phyloP scores from a whole-genome alignment of 805 yeast species.

The Cyberlindnera mississippiensis region DNA sequence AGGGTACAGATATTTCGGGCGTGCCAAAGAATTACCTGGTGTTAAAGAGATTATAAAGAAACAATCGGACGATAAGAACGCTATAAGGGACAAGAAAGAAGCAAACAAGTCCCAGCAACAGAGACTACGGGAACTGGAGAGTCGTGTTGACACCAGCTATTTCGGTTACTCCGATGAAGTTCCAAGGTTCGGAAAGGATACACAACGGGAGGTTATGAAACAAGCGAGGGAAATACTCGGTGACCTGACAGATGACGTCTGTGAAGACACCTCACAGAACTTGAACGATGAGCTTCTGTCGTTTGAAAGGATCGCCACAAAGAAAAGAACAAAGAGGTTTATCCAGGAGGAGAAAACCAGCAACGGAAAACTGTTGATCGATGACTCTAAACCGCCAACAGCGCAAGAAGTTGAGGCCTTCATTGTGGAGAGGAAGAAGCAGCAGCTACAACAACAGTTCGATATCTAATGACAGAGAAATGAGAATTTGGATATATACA shows the following conservation, averaged over 20 bases:
- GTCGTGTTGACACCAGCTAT: conserved; percentile 34
- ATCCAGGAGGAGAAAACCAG: conserved; percentile 1
- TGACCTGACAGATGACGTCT: too few relatives aligned
- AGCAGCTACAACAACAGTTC: conserved; percentile 14
- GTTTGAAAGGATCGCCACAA: conserved; percentile 30
- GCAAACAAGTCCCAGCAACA: conserved; percentile 21
- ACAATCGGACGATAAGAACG: conserved; percentile 26
- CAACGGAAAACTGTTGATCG: background rate
- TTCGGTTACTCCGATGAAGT: conserved; percentile 38
- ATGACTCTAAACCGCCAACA: conserved; percentile 9
- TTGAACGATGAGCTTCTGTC: conserved; percentile 24
- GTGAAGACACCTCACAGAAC: background rate
- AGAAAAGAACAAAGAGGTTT: conserved; percentile 17
- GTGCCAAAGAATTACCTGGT: conserved; percentile 79
- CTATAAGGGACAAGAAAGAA: conserved; percentile 14
- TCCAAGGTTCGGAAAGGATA: background rate
- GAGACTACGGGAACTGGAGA: conserved; percentile 24
- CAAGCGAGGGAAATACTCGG: conserved; percentile 3
- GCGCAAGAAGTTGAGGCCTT: conserved; percentile 13
- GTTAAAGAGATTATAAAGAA: conserved; percentile 47
- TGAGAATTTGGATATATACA: conserved; percentile 9
- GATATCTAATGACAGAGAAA: conserved; percentile 2
- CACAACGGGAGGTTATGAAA: background rate
- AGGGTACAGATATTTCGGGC: conserved; percentile 61
- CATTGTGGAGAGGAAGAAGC: conserved; percentile 19